These are phyloP conservation scores for Astragalus glycyphyllos DNA, from an alignment of 306 rosid species.

Conservation along the genomic window DNA sequence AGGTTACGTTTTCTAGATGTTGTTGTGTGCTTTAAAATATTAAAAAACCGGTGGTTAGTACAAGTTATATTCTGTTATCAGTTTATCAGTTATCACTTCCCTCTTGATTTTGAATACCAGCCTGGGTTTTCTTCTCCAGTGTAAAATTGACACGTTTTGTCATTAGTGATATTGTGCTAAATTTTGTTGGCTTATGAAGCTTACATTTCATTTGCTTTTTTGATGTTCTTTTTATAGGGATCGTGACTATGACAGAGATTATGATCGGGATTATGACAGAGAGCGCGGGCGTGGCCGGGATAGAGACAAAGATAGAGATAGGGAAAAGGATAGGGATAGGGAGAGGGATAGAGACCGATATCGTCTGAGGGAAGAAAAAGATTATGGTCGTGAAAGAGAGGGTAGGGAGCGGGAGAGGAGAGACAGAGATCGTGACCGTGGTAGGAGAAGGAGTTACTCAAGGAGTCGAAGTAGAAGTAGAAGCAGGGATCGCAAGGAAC, in stretches of 20 bases:
- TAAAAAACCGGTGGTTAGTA: not conserved
- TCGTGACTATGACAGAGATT: slow-evolving; percentile 86
- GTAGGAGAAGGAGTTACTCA: slow-evolving; percentile 84
- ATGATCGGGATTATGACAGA: slow-evolving; percentile 75
- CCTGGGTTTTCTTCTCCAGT: not conserved
- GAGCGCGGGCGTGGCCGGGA: slow-evolving; percentile 83
- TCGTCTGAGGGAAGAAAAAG: slow-evolving; percentile 68
- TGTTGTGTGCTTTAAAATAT: slow-evolving; percentile 20
- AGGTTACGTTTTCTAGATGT: slow-evolving; percentile 10
- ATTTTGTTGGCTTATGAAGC: not conserved
- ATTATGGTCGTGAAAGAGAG: slow-evolving; percentile 71
- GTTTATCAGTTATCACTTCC: not conserved
- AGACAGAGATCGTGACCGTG: slow-evolving; percentile 92
- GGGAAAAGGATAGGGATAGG: slow-evolving; percentile 56
- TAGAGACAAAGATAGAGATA: slow-evolving; percentile 64
- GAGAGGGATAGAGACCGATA: slow-evolving; percentile 73
- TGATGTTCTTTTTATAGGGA: slow-evolving; percentile 61
- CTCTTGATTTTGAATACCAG: not conserved
- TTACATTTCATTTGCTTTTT: slow-evolving; percentile 23
- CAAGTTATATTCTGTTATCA: not conserved
- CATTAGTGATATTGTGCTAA: slow-evolving; percentile 5
- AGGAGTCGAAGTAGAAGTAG: slow-evolving; percentile 89
- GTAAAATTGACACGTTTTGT: slow-evolving; percentile 2
- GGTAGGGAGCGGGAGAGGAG: slow-evolving; percentile 95
- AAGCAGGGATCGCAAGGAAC: slow-evolving; percentile 81